Base-by-base conservation (phyloP, 805 yeast genomes). In the Sugiyamaella marilandica region DNA sequence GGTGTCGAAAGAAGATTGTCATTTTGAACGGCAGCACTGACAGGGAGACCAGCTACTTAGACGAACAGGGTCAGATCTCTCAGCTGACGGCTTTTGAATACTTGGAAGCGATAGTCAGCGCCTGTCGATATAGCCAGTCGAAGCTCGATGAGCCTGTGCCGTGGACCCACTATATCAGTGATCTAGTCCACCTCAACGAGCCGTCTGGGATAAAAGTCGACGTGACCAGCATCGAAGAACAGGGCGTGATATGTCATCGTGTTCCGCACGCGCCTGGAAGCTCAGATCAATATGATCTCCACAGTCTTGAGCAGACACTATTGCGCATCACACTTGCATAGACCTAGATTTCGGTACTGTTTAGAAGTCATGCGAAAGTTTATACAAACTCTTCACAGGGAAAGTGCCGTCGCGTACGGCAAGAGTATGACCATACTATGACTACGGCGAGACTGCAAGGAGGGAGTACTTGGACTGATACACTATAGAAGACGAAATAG, bases 11-110 rank as follows among this genome's bases (percentile, higher is more conserved):
- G 50, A 82, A 83, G 61, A 74, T 90, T 5, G 65, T 90, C 13
- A 66, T 91, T 10, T 67, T 90, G 29, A 91, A 91, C 66, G 94
- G 95, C 4, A 71, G 79, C 33, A 69, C 70, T 47, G 97, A 91
- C 64, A 74, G 97, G 54, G 97, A 91, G 65, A 89, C 97, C 0
- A 73, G 70, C 48, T 85, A 85, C 0, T 74, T 87, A 74, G 69
- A 72, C 31, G 5, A 3, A 13, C 19, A 39, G 19, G 88, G 91
- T 0, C 48, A 68, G 2, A 24, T 36, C 43, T 10, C 13, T 5
- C 2, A 9, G 10, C 13, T 50, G 36, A 11, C 44, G 10, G 53
- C 45, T 26, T 33, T 32, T 16, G 85, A 80, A 36, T 85, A 81
- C 62, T 70, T 87, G 2, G 65, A 72, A 18, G 75, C 81, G 3